Conservation (phyloP, 805 yeast genomes). For the Starmerella powellii region DNA sequence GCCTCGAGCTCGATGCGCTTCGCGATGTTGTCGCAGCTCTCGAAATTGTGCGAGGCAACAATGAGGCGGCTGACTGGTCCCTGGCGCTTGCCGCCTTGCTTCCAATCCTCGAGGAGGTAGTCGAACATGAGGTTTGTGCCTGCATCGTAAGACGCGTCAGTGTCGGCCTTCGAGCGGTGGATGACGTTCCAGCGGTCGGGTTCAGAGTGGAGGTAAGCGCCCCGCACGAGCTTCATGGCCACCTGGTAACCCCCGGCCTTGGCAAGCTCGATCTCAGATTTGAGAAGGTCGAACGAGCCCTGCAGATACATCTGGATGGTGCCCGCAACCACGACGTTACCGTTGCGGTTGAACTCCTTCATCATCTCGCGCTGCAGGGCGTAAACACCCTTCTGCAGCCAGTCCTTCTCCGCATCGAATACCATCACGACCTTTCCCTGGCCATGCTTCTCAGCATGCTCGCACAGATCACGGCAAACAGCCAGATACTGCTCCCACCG, state of each 20-base stretch:
- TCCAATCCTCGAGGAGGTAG: slow-evolving; percentile 37
- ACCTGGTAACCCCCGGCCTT: slow-evolving; percentile 47
- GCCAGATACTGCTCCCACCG: slow-evolving; percentile 49
- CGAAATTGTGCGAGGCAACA: slow-evolving; percentile 80
- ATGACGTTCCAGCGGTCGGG: slow-evolving; percentile 54
- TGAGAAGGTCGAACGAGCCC: slow-evolving; percentile 51
- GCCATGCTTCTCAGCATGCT: slow-evolving; percentile 35
- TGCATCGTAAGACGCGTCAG: slow-evolving; percentile 65
- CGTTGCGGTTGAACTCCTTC: slow-evolving; percentile 51
- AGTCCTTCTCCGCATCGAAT: slow-evolving; percentile 82
- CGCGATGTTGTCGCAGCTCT: slow-evolving; percentile 64
- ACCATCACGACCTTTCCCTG: slow-evolving; percentile 47
- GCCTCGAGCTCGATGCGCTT: slow-evolving; percentile 35
- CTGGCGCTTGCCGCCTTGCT: slow-evolving; percentile 45
- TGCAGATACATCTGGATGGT: slow-evolving; percentile 86
- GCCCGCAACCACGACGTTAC: slow-evolving; percentile 62
- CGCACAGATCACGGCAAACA: slow-evolving; percentile 54
- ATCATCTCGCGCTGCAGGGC: slow-evolving; percentile 75
- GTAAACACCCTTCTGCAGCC: slow-evolving; percentile 83
- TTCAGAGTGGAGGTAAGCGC: slow-evolving; percentile 90
- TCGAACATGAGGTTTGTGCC: slow-evolving; percentile 55
- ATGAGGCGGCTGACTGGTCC: slow-evolving; percentile 40
- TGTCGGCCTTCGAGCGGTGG: slow-evolving; percentile 60
- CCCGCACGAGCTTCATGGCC: slow-evolving; percentile 85
- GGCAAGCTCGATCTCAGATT: slow-evolving; percentile 56